A percentile compares a stretch with the other conserved stretches of the same genome.
phyloP scores from a whole-genome alignment of 2,329 filamentous ascomycete species.

The Volutella citrinella region DNA sequence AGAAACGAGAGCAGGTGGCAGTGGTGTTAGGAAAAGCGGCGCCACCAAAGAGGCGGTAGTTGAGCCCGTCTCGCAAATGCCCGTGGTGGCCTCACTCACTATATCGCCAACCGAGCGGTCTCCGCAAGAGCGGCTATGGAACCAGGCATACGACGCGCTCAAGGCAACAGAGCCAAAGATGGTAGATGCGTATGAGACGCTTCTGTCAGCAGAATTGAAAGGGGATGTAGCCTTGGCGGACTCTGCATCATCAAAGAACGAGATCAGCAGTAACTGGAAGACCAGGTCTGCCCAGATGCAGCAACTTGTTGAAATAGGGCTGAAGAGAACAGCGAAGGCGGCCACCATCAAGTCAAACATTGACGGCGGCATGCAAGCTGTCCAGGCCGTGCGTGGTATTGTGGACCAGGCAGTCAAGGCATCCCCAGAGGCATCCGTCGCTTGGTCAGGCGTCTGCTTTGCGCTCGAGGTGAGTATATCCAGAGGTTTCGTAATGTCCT shows the following conservation, averaged over 20 bases:
- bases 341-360: conserved; percentile 1
- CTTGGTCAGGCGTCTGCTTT: conserved; percentile 34
- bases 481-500: too few species aligned
- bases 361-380: conserved; percentile 1
- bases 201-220: conserved; percentile 13
- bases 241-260: not conserved
- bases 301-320: conserved; percentile 4
- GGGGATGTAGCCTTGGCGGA: not conserved
- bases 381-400: conserved; percentile 2
- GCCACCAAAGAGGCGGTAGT: too few species aligned
- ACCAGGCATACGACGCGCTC: conserved; percentile 18
- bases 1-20: too few species aligned
- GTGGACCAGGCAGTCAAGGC: conserved; percentile 21
- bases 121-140: conserved; percentile 17
- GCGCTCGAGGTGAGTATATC: conserved; percentile 30
- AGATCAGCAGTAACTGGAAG: not conserved
- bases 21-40: too few species aligned
- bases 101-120: too few species aligned
- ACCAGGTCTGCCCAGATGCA: conserved; percentile 6
- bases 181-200: conserved; percentile 18
- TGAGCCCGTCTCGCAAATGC: too few species aligned
- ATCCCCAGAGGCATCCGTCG: conserved; percentile 31
- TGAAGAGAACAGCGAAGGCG: conserved; percentile 4
- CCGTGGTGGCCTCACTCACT: too few species aligned
- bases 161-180: conserved; percentile 10